Evolutionary conservation across 306 rosid species (phyloP), one percentile per base, ranked within the genome.

Genomic region (Ammopiptanthus mongolicus): DNA sequence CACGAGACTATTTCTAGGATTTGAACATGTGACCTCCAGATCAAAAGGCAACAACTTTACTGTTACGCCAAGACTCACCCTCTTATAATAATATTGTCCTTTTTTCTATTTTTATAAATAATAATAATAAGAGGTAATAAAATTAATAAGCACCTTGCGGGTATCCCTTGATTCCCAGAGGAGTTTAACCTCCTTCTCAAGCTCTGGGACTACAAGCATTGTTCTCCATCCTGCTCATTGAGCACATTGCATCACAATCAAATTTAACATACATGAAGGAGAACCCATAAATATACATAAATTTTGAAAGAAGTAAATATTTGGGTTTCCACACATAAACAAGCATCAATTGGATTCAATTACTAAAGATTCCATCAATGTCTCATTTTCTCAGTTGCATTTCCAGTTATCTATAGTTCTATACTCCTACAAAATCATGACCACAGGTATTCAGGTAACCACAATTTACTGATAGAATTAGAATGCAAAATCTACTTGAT

Each of bases 161-260:
- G 86, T 87, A 76, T 90, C 87, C 79, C 96, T 84, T 69, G 86
- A 81, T 72, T 89, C 86, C 90, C 91, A 92, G 36, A 92, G 97
- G 69, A 92, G 96, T 78, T 86, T 83, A 81, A 92, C 93, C 85
- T 96, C 99, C 85, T 87, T 86, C 84, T 92, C 91, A 37, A 96
- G 96, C 86, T 96, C 99, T 48, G 99, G 99, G 75, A 96, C 82
- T 48, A 96, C 99, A 75, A 96, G 99, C 98, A 96, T 96, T 84
- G 99, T 96, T 75, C 99, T 90, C 99, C 99, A 96, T 55, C 98
- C 99, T 96, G 83, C 79, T 44, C 89, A 50, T 68, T 41, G 25
- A 70, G 36, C 46, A 58, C 69, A 68, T 41, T 44, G 6, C 28
- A 64, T 53, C 73, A 75, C 22, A 71, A 41, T 74, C 67, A 77